Conservation (phyloP, 768 basidiomycete genomes). For the Pleurotus giganteus region DNA sequence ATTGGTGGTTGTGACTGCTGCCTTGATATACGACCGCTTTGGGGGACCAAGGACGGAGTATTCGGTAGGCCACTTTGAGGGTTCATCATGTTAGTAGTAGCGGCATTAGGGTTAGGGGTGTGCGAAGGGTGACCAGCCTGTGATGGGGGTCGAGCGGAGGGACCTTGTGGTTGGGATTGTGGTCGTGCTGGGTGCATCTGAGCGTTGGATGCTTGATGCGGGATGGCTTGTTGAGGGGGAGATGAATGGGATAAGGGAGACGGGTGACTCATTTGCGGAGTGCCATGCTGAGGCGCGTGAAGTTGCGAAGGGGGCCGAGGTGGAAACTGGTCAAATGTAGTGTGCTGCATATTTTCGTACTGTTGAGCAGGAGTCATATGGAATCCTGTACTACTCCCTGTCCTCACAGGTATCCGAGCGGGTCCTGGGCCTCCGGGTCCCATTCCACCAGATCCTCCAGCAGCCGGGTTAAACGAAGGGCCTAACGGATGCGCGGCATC, state of each 20-base stretch:
- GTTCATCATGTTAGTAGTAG: background rate
- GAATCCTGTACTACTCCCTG: slow-evolving; percentile 42
- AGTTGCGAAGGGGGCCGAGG: slow-evolving; percentile 31
- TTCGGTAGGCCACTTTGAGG: background rate
- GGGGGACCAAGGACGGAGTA: background rate
- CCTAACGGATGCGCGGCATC: slow-evolving; percentile 44
- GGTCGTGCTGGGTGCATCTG: slow-evolving; percentile 52
- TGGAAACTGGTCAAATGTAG: slow-evolving; percentile 31
- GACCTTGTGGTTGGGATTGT: slow-evolving; percentile 57
- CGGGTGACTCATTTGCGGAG: slow-evolving; percentile 11
- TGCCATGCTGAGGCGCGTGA: slow-evolving; percentile 42
- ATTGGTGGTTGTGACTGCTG: slow-evolving; percentile 3
- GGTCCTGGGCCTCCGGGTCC: background rate
- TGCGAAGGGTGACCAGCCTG: slow-evolving; percentile 34
- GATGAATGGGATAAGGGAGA: slow-evolving; percentile 26
- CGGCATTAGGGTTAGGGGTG: slow-evolving; percentile 14
- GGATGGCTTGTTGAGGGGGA: slow-evolving; percentile 26
- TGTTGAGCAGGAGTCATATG: slow-evolving; percentile 64
- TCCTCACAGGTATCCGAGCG: slow-evolving; percentile 7
- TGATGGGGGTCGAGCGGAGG: slow-evolving; percentile 48
- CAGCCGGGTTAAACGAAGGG: slow-evolving; percentile 15
- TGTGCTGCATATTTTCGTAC: slow-evolving; percentile 52
- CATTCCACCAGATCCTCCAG: slow-evolving; percentile 21
- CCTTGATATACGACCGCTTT: slow-evolving; percentile 6
- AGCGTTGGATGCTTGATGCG: slow-evolving; percentile 34